Evolutionary conservation across 1,284 basidiomycete genomes (phyloP).

Genomic region (Prillingera fragicola): DNA sequence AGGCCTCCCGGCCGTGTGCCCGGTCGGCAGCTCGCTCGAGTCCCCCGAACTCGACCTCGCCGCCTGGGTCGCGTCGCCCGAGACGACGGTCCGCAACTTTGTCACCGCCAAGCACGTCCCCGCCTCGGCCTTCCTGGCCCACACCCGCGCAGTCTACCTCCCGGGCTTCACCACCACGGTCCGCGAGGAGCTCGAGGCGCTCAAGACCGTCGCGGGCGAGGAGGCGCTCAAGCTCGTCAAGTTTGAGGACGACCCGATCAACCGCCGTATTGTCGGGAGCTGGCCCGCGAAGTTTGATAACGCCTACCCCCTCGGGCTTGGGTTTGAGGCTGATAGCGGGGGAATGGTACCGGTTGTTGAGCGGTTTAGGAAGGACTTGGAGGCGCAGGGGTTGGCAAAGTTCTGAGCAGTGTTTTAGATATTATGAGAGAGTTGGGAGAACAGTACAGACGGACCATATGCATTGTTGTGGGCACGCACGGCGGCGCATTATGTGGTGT

Average conservation of each 20-base stretch:
- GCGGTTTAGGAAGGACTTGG: conserved; percentile 42
- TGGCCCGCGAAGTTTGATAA: conserved; percentile 47
- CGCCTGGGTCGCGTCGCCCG: conserved; percentile 56
- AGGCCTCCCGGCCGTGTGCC: conserved; percentile 54
- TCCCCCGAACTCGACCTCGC: conserved; percentile 49
- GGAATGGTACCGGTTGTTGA: conserved; percentile 45
- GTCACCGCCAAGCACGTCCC: conserved; percentile 55
- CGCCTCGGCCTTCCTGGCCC: conserved; percentile 50
- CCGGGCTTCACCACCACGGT: conserved; percentile 47
- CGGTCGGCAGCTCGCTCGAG: conserved; percentile 49
- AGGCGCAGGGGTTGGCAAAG: no score
- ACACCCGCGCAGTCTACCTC: conserved; percentile 51
- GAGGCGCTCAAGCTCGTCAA: conserved; percentile 43
- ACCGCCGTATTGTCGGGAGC: conserved; percentile 43
- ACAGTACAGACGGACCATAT: no score
- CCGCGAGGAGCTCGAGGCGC: conserved; percentile 43
- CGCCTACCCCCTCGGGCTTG: conserved; percentile 38
- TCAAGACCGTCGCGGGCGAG: conserved; percentile 39
- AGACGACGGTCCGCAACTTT: conserved; percentile 57
- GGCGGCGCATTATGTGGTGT: no score
- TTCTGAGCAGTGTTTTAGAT: no score
- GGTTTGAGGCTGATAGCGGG: conserved; percentile 43
- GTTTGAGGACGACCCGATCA: conserved; percentile 47
- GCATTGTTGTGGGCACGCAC: no score
- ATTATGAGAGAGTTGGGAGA: no score